phyloP scores from a whole-genome alignment of 371 early-diverging fungal species.

The Mucor irregularis region DNA sequence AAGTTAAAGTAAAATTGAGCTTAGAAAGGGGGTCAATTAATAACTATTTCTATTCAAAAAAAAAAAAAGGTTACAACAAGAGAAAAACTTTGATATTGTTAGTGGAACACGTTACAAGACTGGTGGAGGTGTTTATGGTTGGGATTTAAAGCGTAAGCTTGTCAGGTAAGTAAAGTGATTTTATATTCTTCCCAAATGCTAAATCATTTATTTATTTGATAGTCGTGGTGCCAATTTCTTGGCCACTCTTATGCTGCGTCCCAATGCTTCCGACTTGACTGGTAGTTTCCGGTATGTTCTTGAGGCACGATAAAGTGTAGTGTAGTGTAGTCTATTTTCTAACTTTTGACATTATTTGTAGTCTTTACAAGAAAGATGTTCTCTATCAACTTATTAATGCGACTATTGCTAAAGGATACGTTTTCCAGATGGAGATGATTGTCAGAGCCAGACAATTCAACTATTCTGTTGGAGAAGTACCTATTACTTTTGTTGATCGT shows the following conservation, averaged over 20 bases:
- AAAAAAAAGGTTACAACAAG: conserved; percentile 76
- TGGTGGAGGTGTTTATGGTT: conserved; percentile 97
- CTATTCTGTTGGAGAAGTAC: conserved; percentile 91
- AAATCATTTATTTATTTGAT: background rate
- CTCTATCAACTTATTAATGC: conserved; percentile 83
- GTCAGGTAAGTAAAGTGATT: conserved; percentile 62
- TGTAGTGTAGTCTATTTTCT: too few species aligned
- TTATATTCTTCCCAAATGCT: background rate
- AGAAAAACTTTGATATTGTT: conserved; percentile 90
- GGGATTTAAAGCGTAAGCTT: conserved; percentile 97
- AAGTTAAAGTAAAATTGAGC: conserved; percentile 8
- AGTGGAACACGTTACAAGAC: conserved; percentile 92
- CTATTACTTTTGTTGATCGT: conserved; percentile 97
- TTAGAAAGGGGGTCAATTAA: too few species aligned
- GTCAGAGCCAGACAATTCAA: conserved; percentile 90
- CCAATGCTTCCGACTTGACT: conserved; percentile 95
- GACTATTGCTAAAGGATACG: conserved; percentile 95
- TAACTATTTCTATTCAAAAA: too few species aligned
- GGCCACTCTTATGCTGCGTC: conserved; percentile 88
- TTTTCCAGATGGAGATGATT: conserved; percentile 99
- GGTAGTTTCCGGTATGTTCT: conserved; percentile 84
- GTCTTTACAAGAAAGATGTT: conserved; percentile 94
- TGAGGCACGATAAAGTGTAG: background rate
- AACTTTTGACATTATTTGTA: conserved; percentile 17
- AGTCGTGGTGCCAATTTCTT: conserved; percentile 98